phyloP scores from a whole-genome alignment of 306 rosid genomes.

The Cucurbita moschata region DNA sequence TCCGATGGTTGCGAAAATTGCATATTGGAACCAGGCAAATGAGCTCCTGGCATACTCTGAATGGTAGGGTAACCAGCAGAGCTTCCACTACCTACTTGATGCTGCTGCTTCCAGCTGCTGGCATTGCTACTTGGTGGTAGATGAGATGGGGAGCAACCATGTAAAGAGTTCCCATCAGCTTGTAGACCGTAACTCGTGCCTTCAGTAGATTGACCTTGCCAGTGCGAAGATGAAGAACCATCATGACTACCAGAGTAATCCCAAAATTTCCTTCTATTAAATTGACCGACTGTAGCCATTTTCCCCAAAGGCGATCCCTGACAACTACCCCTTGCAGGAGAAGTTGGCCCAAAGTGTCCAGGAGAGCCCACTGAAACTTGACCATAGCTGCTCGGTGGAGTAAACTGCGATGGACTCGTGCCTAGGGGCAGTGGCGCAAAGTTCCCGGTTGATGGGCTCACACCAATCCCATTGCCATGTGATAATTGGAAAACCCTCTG shows the following conservation, averaged over 20 bases:
- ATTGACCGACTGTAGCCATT: slow-evolving; percentile 69
- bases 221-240: slow-evolving; percentile 45
- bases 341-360: slow-evolving; percentile 88
- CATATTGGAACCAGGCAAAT: slow-evolving; percentile 28
- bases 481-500: slow-evolving; percentile 58
- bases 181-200: slow-evolving; percentile 29
- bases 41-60: slow-evolving; percentile 39
- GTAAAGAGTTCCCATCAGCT: slow-evolving; percentile 55
- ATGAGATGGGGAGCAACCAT: slow-evolving; percentile 60
- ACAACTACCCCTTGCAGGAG: slow-evolving; percentile 89
- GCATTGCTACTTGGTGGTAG: slow-evolving; percentile 41
- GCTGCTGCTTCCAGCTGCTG: slow-evolving; percentile 61
- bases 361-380: slow-evolving; percentile 79
- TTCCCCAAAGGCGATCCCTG: slow-evolving; percentile 95
- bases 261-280: slow-evolving; percentile 79
- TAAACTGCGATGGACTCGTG: slow-evolving; percentile 92
- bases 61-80: slow-evolving; percentile 33
- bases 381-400: slow-evolving; percentile 76
- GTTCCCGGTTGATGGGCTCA: slow-evolving; percentile 81
- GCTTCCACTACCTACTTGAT: slow-evolving; percentile 35
- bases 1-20: slow-evolving; percentile 36
- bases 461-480: slow-evolving; percentile 75
- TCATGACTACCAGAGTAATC: slow-evolving; percentile 79
- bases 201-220: slow-evolving; percentile 64
- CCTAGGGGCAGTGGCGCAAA: slow-evolving; percentile 95